Evolutionary conservation across 352 stramenopile species (phyloP), one percentile per base, ranked within the genome.

Genomic region (Elongisporangium prolatum): DNA sequence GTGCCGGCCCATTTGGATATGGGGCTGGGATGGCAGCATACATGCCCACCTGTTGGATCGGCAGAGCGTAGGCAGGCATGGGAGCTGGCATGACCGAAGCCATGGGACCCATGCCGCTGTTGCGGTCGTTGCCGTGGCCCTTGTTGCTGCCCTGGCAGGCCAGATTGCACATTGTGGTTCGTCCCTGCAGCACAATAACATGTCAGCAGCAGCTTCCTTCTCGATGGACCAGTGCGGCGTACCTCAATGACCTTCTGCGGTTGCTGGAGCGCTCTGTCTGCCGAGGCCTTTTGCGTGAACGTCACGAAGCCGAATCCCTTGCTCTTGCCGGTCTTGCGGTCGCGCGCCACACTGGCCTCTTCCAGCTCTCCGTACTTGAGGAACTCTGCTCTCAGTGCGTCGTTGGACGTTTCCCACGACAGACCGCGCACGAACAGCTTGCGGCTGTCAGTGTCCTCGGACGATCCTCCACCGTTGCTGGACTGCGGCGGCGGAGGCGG

Each of bases 261-360:
- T n/a, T 83, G 69, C 51, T 80, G 66, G n/a, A 92, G 65, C 25
- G 83, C 78, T 22, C 53, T 60, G 17, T 77, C 62, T 0, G 75
- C 80, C 2, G 60, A 62, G n/a, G 58, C 50, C 47, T 78, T 74
- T n/a, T 88, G 61, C 25, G 66, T 66, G 59, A 71, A 92, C 25
- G 68, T 86, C 52, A 90, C 72, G 44, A 89, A 91, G 22, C 72
- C 83, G 56, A 77, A 92, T n/a, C 80, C 74, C 58, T 86, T 89
- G 63, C 65, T 84, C 60, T 80, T 84, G 25, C 76, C 78, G 0
- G 80, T 87, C 22, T 72, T 63, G 18, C 67, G 77, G 53, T 93
- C 74, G 14, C 69, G 64, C 20, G 74, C 67, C 48, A 91, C 65
- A 21, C 62, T 62, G 25, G 73, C 69, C 50, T 75, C 67, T 21